Percentiles rank a stretch among this genome's conserved stretches.
Conservation (phyloP, 2,329 filamentous ascomycete species). For the Fusarium albidum region DNA sequence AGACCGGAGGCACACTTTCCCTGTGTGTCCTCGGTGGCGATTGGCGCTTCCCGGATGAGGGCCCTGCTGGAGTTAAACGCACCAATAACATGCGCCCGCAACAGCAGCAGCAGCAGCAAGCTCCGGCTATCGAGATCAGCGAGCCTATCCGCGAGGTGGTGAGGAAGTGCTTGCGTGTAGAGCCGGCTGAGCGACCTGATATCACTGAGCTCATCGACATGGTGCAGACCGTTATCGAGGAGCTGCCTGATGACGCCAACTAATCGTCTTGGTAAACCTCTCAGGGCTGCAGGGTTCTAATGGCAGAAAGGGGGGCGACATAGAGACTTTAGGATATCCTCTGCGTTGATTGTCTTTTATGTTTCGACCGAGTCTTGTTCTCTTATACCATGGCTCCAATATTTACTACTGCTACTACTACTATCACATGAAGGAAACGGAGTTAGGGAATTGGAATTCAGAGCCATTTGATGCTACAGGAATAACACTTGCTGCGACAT, state of each 20-base stretch:
- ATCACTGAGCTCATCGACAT: constrained; percentile 83
- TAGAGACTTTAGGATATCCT: constrained; percentile 25
- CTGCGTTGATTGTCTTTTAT: constrained; percentile 15
- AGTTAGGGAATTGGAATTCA: constrained; percentile 37
- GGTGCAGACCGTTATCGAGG: constrained; percentile 76
- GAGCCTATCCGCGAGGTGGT: constrained; percentile 89
- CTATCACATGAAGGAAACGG: constrained; percentile 29
- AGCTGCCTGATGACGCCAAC: constrained; percentile 64
- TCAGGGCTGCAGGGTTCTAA: neutral
- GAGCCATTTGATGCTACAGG: constrained; percentile 27
- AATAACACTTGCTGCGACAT: constrained; percentile 30
- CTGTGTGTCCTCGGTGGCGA: constrained; percentile 93
- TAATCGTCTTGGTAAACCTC: constrained; percentile 13
- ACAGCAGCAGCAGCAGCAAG: constrained; percentile 42
- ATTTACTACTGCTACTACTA: constrained; percentile 10
- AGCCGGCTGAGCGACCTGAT: constrained; percentile 87
- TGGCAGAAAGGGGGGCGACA: constrained; percentile 1
- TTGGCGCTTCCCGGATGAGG: constrained; percentile 95
- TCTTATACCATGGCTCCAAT: neutral
- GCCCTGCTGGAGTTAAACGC: constrained; percentile 62
- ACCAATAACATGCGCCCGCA: constrained; percentile 50
- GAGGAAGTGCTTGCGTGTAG: constrained; percentile 83
- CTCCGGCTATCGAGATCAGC: constrained; percentile 67
- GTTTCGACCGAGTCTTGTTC: constrained; percentile 1
- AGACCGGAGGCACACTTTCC: constrained; percentile 92